Evolutionary conservation across 495 filamentous ascomycete genomes (phyloP).

Genomic region (Penicillium longicatenatum): DNA sequence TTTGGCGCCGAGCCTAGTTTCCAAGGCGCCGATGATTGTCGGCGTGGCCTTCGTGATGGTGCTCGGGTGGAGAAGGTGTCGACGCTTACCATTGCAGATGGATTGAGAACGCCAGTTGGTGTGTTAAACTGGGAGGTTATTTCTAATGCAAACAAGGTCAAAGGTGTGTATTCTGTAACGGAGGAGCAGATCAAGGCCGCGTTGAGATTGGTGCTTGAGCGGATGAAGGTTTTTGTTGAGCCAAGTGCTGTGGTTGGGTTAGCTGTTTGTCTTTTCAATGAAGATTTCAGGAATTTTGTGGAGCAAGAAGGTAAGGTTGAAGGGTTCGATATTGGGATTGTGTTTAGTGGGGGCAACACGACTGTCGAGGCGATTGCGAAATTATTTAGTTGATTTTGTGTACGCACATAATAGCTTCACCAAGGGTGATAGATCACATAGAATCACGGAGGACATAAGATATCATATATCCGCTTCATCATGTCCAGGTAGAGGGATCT

Average conservation of each 20-base stretch:
- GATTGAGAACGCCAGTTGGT: constrained; percentile 83
- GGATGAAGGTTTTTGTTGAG: constrained; percentile 91
- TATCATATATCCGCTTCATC: not conserved
- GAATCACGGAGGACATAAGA: not conserved
- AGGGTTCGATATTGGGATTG: constrained; percentile 84
- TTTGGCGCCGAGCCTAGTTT: constrained; percentile 92
- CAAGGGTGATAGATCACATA: not conserved
- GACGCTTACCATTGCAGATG: constrained; percentile 86
- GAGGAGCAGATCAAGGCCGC: constrained; percentile 83
- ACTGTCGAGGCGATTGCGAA: constrained; percentile 70
- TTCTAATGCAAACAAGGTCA: constrained; percentile 68
- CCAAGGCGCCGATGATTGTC: constrained; percentile 81
- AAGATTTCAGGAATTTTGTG: constrained; percentile 74
- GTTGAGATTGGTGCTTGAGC: constrained; percentile 77
- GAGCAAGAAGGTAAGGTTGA: constrained; percentile 68
- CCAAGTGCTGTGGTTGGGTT: constrained; percentile 85
- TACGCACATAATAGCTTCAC: not conserved
- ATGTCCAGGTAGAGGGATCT: constrained; percentile 14
- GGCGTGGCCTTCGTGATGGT: constrained; percentile 63
- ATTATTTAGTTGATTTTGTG: constrained; percentile 30
- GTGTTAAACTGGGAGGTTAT: constrained; percentile 79
- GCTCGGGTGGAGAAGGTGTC: constrained; percentile 65
- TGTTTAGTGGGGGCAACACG: constrained; percentile 91
- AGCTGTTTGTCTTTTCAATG: constrained; percentile 80
- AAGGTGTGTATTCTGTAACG: constrained; percentile 72